Evolutionary conservation across 805 yeast genomes (phyloP), one percentile per base, ranked within the genome.

Genomic region (Candida nitratophila): DNA sequence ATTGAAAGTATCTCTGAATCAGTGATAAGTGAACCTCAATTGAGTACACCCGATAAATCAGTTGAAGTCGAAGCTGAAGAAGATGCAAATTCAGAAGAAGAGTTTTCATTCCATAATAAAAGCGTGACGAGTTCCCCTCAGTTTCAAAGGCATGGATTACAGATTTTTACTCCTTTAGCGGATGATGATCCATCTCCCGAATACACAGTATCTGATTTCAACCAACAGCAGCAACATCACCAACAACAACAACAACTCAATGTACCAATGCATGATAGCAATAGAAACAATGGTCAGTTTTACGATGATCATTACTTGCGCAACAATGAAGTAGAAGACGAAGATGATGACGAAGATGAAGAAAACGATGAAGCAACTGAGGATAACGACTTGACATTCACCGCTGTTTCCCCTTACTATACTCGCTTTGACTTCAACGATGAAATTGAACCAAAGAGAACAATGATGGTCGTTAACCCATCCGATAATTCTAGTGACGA

Each of bases 381-480:
- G 1, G 53, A 55, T 39, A 65, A 54, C 2, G 57, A 50, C 6
- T 43, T 67, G 19, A 60, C 59, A 38, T 67, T 67, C 44, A 58
- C 56, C 7, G 69, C 67, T 2, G 55, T 59, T 40, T 58, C 70
- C 2, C 67, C 69, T 7, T 51, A 52, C 40, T 55, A 53, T 26
- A 47, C 61, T 2, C 61, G 55, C 10, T 59, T 60, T 44, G 60
- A 54, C 17, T 40, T 48, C 16, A 8, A 17, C 3, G 48, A 45
- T 6, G 53, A 50, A 8, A 24, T 7, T 24, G 37, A 33, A 9
- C 51, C 48, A 2, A 43, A 29, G 32, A 36, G 45, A 47, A 51
- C 48, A 30, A 59, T 59, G 64, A 48, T 52, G 32, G 50, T 57
- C 26, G 48, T 49, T 24, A 53, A 53, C 26, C 33, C 34, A 4